Evolutionary conservation across 148 eudicot species (phyloP).

Genomic region (Pouteria glomerata): DNA sequence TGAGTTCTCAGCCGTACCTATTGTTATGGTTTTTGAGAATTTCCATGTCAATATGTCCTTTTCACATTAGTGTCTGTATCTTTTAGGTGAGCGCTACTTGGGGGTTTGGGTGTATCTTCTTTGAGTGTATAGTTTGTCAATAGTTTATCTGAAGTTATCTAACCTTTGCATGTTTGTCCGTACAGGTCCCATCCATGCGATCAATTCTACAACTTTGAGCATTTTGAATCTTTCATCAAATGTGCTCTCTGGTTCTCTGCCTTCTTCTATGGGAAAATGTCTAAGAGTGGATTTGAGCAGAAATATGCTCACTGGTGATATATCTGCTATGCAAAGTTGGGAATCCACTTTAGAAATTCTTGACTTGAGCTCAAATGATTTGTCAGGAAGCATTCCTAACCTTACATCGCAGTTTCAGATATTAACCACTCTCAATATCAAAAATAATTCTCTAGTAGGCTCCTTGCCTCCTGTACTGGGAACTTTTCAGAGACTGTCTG

Average conservation of each 20-base stretch:
- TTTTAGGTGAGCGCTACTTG: too few relatives aligned
- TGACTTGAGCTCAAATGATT: conserved; percentile 47
- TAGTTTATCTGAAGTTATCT: too few relatives aligned
- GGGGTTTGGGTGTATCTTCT: too few relatives aligned
- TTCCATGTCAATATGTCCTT: too few relatives aligned
- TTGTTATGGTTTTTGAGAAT: too few relatives aligned
- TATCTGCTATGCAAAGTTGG: conserved; percentile 52
- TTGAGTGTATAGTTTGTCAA: too few relatives aligned
- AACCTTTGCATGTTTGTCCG: too few relatives aligned
- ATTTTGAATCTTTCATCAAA: conserved; percentile 61
- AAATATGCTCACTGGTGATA: conserved; percentile 50
- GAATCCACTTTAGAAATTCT: conserved; percentile 53
- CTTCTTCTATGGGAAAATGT: conserved; percentile 46
- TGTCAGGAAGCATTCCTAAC: conserved; percentile 45
- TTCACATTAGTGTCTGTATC: too few relatives aligned
- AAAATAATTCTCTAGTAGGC: conserved; percentile 61
- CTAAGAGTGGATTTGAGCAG: conserved; percentile 55
- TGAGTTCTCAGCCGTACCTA: too few relatives aligned
- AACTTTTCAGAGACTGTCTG: conserved; percentile 43
- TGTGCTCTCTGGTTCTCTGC: conserved; percentile 61
- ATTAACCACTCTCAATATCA: conserved; percentile 43
- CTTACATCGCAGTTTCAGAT: conserved; percentile 58
- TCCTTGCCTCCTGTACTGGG: conserved; percentile 34
- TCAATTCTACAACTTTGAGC: conserved; percentile 47
- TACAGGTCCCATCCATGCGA: conserved; percentile 59